Evolutionary conservation across 2,329 filamentous ascomycete genomes (phyloP).

Genomic region (Cladophialophora yegresii): DNA sequence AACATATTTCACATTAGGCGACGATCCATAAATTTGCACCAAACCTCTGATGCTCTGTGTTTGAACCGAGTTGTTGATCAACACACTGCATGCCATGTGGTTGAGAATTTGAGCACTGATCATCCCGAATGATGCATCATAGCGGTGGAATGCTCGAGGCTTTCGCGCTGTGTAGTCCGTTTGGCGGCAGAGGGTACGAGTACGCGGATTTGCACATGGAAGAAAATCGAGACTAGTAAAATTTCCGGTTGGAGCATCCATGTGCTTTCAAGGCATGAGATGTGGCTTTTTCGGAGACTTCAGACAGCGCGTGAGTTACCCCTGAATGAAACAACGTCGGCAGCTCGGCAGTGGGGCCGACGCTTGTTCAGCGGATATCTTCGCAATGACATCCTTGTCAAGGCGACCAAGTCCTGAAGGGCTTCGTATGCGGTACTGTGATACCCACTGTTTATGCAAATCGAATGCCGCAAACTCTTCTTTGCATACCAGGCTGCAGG

Average conservation of each 20-base stretch:
- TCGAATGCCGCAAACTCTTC: conserved; percentile 1
- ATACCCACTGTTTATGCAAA: neutral
- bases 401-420: neutral
- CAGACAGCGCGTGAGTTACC: conserved; percentile 2
- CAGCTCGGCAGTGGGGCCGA: conserved; percentile 19
- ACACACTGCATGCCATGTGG: conserved; percentile 10
- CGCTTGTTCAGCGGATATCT: neutral
- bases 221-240: conserved; percentile 10
- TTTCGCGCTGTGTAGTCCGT: neutral
- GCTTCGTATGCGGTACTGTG: neutral
- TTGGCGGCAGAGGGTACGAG: neutral
- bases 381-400: neutral
- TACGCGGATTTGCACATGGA: conserved; percentile 12
- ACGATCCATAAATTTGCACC: neutral
- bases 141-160: conserved; percentile 5
- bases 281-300: conserved; percentile 2
- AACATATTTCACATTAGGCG: neutral
- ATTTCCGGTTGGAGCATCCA: neutral
- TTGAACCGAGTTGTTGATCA: conserved; percentile 7
- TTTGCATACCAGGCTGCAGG: neutral
- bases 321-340: conserved; percentile 28
- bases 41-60: neutral
- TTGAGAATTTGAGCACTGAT: conserved; percentile 1
- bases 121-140: neutral
- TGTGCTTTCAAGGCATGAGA: neutral